A percentile compares a stretch with the other conserved stretches of the same genome.
Conservation (phyloP, 805 yeast species). For the Geotrichum ghanense region DNA sequence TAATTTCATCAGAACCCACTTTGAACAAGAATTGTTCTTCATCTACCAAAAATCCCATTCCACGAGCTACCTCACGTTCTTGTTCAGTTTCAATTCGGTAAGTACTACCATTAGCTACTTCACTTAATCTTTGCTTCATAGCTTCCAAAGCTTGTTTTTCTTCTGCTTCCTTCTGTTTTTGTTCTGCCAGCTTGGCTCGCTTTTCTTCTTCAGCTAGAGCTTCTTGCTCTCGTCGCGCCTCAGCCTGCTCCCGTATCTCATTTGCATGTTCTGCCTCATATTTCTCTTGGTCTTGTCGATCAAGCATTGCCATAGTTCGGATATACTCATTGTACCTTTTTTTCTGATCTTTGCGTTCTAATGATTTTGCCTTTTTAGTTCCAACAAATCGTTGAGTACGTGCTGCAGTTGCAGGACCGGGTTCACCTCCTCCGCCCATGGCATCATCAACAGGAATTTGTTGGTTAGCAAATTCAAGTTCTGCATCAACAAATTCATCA, state of each 20-base stretch:
- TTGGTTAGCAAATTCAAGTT: background rate
- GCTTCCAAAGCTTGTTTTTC: background rate
- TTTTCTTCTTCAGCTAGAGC: background rate
- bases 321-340: slow-evolving; percentile 7
- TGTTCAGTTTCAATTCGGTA: background rate
- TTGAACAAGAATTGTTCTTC: background rate
- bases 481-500: slow-evolving; percentile 4
- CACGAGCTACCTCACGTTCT: background rate
- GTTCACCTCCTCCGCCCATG: background rate
- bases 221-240: background rate
- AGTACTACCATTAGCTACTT: background rate
- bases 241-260: background rate
- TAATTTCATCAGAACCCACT: background rate
- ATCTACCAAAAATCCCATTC: background rate
- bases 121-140: background rate
- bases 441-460: background rate
- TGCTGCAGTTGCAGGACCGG: background rate
- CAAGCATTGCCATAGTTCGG: slow-evolving; percentile 2
- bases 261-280: background rate
- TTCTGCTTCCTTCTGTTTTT: background rate
- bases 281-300: background rate
- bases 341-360: slow-evolving; percentile 7
- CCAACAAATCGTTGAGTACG: slow-evolving; percentile 6
- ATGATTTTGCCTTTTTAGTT: slow-evolving; percentile 6
- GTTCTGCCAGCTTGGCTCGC: background rate